Percentiles rank a stretch among this genome's conserved stretches.
Evolutionary conservation across 2,329 filamentous ascomycete genomes (phyloP).

Genomic region (Drechslerella coelobrocha): DNA sequence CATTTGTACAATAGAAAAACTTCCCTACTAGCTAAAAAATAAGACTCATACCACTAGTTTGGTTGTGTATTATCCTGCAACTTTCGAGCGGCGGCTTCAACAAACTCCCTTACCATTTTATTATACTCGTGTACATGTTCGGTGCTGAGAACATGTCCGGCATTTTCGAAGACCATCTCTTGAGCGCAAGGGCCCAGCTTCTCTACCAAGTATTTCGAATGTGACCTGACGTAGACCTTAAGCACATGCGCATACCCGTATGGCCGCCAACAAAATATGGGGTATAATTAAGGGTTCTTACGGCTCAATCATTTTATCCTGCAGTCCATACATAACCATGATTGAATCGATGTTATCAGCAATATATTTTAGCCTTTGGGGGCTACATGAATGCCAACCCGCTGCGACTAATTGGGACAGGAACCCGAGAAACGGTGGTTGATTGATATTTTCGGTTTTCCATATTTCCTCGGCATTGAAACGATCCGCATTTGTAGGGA

Average conservation of each 20-base stretch:
- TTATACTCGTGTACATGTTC: constrained; percentile 76
- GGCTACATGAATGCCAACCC: constrained; percentile 78
- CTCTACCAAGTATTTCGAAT: constrained; percentile 72
- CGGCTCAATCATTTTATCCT: constrained; percentile 76
- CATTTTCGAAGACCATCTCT: constrained; percentile 62
- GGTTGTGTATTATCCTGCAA: not conserved
- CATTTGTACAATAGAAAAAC: not conserved
- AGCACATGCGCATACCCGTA: not conserved
- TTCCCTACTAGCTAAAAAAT: not conserved
- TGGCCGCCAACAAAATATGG: not conserved
- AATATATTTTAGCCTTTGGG: constrained; percentile 70
- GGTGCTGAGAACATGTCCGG: constrained; percentile 75
- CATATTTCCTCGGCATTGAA: constrained; percentile 79
- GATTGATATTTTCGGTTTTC: constrained; percentile 69
- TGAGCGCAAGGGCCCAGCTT: constrained; percentile 64
- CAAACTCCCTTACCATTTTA: constrained; percentile 67
- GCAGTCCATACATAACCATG: constrained; percentile 75
- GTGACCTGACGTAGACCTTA: constrained; percentile 61
- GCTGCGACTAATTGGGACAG: constrained; percentile 79
- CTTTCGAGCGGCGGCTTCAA: constrained; percentile 60
- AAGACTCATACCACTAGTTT: not conserved
- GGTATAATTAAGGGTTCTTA: not conserved
- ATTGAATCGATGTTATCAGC: constrained; percentile 75
- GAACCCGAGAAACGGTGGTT: constrained; percentile 73
- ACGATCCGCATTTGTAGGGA: constrained; percentile 79